A percentile compares a stretch with the other conserved stretches of the same genome.
These are phyloP conservation scores for Blastobotrys ciferrii DNA, from an alignment of 1,139 yeast species.

Conservation along the genomic window DNA sequence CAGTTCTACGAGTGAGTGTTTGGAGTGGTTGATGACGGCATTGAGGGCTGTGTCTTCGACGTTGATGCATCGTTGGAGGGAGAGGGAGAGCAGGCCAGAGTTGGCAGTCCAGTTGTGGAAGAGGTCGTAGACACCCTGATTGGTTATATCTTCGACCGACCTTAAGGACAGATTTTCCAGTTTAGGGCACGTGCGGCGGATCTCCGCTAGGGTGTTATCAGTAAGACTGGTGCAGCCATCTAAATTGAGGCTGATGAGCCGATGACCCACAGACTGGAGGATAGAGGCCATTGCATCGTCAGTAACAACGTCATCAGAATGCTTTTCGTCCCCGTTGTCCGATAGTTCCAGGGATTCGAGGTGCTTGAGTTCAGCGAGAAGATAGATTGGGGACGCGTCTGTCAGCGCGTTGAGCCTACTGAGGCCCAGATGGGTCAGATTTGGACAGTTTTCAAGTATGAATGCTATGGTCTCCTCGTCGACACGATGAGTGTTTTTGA, in stretches of 20 bases:
- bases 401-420: conserved; percentile 72
- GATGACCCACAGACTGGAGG: conserved; percentile 60
- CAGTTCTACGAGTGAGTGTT: conserved; percentile 62
- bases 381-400: conserved; percentile 55
- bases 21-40: conserved; percentile 63
- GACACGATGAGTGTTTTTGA: conserved; percentile 82
- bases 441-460: conserved; percentile 57
- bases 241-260: conserved; percentile 54
- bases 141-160: conserved; percentile 60
- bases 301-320: conserved; percentile 52
- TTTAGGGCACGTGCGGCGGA: conserved; percentile 22
- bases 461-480: conserved; percentile 62
- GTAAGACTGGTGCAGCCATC: conserved; percentile 76
- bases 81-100: conserved; percentile 60
- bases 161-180: conserved; percentile 53
- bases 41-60: conserved; percentile 61
- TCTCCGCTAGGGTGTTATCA: conserved; percentile 54
- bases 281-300: conserved; percentile 72
- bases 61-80: conserved; percentile 62
- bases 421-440: conserved; percentile 51
- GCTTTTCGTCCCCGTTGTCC: conserved; percentile 40
- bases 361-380: conserved; percentile 59
- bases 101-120: conserved; percentile 54
- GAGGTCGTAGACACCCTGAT: conserved; percentile 59
- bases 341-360: conserved; percentile 64